Evolutionary conservation across 2,329 filamentous ascomycete species (phyloP), one percentile per base, ranked within the genome.

Genomic region (Cladophialophora immunda): DNA sequence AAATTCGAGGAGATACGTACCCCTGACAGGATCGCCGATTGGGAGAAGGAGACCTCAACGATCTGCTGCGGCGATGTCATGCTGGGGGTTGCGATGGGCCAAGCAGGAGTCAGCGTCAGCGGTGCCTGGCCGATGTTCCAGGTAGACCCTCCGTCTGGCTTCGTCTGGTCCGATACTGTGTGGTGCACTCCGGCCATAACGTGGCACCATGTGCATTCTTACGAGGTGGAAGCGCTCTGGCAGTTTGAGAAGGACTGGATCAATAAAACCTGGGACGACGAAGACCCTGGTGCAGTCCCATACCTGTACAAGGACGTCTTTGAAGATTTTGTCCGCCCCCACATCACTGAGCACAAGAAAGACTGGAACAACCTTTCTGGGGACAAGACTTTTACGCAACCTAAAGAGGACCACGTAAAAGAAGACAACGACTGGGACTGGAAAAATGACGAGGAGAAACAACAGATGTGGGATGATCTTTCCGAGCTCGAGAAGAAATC

Each of bases 51-150:
- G 34, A 70, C 68, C 15, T 70, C 68, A n/a, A 63, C 65, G 4
- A 68, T 68, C 47, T 70, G 68, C 64, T 70, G 68, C 47, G 68
- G 68, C 11, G 68, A 70, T 55, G 68, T 70, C 41, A 70, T 70
- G 68, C 68, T 70, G 38, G 63, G 52, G 36, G 68, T 70, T 30
- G 66, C 68, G 3, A 70, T 70, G 68, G 36, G 54, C 27, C 59
- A 66, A 13, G 68, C 68, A 27, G 68, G 66, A 3, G 65, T 70
- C 41, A 41, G 25, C 34, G 68, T 70, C 29, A 66, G 63, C 36
- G 68, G 68, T 50, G 66, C 64, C 41, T 70, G 68, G 68, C 68
- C 68, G 11, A 70, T 70, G 68, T 70, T 70, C 54, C 68, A 70
- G 41, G 66, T 68, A 27, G 68, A 70, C 55, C 66, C 68, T 11